phyloP scores from a whole-genome alignment of 2,329 filamentous ascomycete species.

The Exophiala sp. region DNA sequence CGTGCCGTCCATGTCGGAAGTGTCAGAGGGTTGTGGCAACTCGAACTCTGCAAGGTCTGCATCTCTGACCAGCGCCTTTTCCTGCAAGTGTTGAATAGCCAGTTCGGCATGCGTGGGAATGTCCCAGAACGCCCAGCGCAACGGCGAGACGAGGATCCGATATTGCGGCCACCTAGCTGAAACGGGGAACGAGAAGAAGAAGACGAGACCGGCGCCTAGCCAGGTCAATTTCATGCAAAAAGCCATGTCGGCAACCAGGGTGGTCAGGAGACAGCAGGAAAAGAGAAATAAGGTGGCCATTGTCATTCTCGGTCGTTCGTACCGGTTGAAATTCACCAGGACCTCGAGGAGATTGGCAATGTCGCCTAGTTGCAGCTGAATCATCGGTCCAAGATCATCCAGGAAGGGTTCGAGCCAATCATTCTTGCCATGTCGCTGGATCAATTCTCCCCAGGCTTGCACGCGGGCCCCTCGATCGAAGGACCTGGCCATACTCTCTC shows the following conservation, averaged over 20 bases:
- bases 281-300: slow-evolving; percentile 35
- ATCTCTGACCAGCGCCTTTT: slow-evolving; percentile 18
- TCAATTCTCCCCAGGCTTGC: slow-evolving; percentile 35
- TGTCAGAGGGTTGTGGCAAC: background rate
- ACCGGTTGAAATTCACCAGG: slow-evolving; percentile 36
- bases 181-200: slow-evolving; percentile 37
- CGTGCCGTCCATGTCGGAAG: background rate
- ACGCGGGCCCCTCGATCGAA: slow-evolving; percentile 32
- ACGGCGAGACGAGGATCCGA: slow-evolving; percentile 33
- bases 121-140: slow-evolving; percentile 38
- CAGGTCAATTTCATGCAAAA: slow-evolving; percentile 36
- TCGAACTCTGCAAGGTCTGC: slow-evolving; percentile 13
- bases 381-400: slow-evolving; percentile 34
- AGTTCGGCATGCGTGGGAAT: slow-evolving; percentile 35
- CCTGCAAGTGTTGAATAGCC: slow-evolving; percentile 20
- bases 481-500: slow-evolving; percentile 33
- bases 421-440: slow-evolving; percentile 34
- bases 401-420: slow-evolving; percentile 38
- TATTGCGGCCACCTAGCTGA: slow-evolving; percentile 35
- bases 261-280: slow-evolving; percentile 31
- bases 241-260: slow-evolving; percentile 31
- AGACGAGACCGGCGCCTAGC: slow-evolving; percentile 33
- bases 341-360: slow-evolving; percentile 37
- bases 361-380: slow-evolving; percentile 37
- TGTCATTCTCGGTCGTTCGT: slow-evolving; percentile 34